Percentiles rank a stretch among this genome's conserved stretches.
phyloP scores from a whole-genome alignment of 257 asterid species.

The Scutellaria minor region DNA sequence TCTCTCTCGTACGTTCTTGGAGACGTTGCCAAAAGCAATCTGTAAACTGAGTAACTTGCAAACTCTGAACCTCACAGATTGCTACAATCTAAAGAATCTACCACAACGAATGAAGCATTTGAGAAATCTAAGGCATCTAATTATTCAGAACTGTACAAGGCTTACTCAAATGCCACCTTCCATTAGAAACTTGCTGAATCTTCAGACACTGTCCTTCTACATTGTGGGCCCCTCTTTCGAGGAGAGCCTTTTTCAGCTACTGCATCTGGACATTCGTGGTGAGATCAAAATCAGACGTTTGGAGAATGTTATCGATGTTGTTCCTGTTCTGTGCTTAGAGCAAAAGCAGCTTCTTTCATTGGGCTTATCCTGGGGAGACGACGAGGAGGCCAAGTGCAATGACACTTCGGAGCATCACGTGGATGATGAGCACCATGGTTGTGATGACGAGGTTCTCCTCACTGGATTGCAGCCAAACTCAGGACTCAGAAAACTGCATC shows the following conservation, averaged over 20 bases:
- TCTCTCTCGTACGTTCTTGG: conserved; percentile 18
- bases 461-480: conserved; percentile 19
- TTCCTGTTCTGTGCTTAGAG: conserved; percentile 26
- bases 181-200: conserved; percentile 21
- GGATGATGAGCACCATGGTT: conserved; percentile 4
- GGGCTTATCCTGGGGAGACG: conserved; percentile 28
- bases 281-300: conserved; percentile 18
- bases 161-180: conserved; percentile 28
- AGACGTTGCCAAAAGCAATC: conserved; percentile 20
- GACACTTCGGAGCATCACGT: not conserved
- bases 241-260: conserved; percentile 29
- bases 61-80: conserved; percentile 21
- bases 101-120: conserved; percentile 3
- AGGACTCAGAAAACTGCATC: conserved; percentile 27
- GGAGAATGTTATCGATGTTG: conserved; percentile 12
- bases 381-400: conserved; percentile 10
- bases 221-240: conserved; percentile 16
- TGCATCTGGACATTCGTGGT: conserved; percentile 25
- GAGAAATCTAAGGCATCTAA: conserved; percentile 24
- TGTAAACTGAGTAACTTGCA: conserved; percentile 21
- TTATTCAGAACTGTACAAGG: conserved; percentile 8
- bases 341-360: conserved; percentile 26
- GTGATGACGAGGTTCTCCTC: conserved; percentile 24
- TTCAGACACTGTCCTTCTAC: conserved; percentile 30
- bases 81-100: conserved; percentile 5